Conservation (phyloP, 345 rosid species). For the Lepidium didymum region DNA sequence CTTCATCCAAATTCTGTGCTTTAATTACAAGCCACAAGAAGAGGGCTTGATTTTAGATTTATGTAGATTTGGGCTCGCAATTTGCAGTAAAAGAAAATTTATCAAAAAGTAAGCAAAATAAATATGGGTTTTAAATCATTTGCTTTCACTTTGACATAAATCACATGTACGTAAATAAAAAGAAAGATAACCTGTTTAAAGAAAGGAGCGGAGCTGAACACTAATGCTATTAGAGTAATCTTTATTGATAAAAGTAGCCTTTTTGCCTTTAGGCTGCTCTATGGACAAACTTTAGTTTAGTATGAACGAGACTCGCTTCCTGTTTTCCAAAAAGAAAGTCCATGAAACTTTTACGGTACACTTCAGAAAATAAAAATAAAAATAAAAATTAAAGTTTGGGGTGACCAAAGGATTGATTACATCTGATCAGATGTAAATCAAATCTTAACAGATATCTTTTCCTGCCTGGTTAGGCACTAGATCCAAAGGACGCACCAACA, state of each 20-base stretch:
- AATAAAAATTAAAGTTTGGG: not conserved
- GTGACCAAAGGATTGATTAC: not conserved
- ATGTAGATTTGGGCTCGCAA: not conserved
- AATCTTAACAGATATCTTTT: not conserved
- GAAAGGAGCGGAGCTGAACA: constrained; percentile 21
- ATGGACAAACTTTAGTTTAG: not conserved
- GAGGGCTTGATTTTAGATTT: not conserved
- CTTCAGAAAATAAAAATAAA: not conserved
- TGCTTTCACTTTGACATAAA: constrained; percentile 1
- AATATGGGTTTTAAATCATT: not conserved
- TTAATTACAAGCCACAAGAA: not conserved
- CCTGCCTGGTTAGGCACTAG: not conserved
- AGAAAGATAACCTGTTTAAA: not conserved
- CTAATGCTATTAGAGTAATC: constrained; percentile 6
- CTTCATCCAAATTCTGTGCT: not conserved
- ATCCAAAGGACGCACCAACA: not conserved
- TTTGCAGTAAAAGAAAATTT: constrained; percentile 10
- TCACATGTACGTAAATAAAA: not conserved
- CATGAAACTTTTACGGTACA: not conserved
- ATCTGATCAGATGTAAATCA: not conserved
- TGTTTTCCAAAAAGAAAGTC: not conserved
- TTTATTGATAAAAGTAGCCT: constrained; percentile 12
- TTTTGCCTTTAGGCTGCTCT: not conserved
- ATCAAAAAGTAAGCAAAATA: constrained; percentile 3
- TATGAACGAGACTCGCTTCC: not conserved